Conservation (phyloP, 23 red algal genomes). For the Chondrus crispus region DNA sequence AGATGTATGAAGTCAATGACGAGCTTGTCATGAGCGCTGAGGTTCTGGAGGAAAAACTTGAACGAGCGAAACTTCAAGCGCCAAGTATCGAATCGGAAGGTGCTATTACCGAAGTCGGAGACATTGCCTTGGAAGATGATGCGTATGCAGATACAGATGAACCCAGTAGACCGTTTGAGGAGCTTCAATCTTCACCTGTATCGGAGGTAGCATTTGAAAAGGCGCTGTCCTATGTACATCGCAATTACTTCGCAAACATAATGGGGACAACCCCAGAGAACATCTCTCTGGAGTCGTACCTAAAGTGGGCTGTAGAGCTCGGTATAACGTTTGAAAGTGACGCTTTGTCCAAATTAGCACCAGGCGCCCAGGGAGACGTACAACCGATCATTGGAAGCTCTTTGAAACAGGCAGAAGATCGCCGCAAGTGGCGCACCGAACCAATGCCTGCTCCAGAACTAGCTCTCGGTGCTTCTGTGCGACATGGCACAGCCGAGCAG, state of each 20-base stretch:
- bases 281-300: not conserved
- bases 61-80: not conserved
- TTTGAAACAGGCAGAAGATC: not conserved
- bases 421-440: conserved; percentile 20
- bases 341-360: too few relatives aligned
- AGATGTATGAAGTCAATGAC: conserved; percentile 8
- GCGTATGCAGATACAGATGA: not conserved
- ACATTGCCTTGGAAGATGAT: not conserved
- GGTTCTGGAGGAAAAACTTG: not conserved
- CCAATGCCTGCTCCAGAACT: conserved; percentile 13
- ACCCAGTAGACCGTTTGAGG: too few relatives aligned
- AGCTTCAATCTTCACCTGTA: too few relatives aligned
- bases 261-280: too few relatives aligned
- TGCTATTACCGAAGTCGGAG: not conserved
- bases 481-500: not conserved
- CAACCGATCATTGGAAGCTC: not conserved
- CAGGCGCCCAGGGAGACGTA: not conserved
- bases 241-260: too few relatives aligned
- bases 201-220: too few relatives aligned
- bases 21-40: conserved; percentile 10
- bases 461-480: not conserved
- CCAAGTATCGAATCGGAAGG: not conserved
- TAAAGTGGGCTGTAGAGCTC: not conserved
- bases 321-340: not conserved
- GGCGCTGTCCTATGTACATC: too few relatives aligned